These are phyloP conservation scores for Corymbia calophylla DNA, from an alignment of 441 rosid genomes.

Conservation along the genomic window DNA sequence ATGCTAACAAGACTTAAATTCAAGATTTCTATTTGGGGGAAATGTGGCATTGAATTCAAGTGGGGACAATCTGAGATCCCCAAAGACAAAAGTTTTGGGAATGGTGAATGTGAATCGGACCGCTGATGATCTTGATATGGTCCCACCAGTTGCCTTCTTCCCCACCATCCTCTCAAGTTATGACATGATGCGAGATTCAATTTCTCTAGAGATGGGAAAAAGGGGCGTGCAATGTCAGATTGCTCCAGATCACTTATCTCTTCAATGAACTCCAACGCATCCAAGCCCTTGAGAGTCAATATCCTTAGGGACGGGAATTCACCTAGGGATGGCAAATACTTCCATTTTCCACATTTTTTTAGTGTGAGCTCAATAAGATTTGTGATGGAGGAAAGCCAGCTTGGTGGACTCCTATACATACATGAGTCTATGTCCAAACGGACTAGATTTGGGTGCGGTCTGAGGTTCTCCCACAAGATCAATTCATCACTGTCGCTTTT, in stretches of 20 bases:
- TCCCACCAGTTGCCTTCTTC: too few relatives aligned
- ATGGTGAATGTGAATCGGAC: too few relatives aligned
- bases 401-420: neutral
- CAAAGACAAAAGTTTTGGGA: rapidly evolving
- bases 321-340: neutral
- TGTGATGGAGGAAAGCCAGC: neutral
- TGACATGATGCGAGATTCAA: too few relatives aligned
- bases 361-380: neutral
- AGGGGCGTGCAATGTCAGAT: rapidly evolving
- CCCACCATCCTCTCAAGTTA: neutral
- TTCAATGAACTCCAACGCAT: neutral
- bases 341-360: rapidly evolving
- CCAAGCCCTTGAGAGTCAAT: rapidly evolving
- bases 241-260: neutral
- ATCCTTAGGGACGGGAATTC: neutral
- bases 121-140: rapidly evolving
- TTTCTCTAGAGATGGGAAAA: rapidly evolving
- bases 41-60: too few relatives aligned
- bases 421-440: rapidly evolving
- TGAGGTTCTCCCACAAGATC: neutral
- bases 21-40: rapidly evolving
- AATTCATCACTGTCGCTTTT: neutral
- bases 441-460: neutral
- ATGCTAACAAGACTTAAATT: rapidly evolving
- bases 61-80: too few relatives aligned